Conservation (phyloP, 208 protist species). For the Trypanosoma avium region DNA sequence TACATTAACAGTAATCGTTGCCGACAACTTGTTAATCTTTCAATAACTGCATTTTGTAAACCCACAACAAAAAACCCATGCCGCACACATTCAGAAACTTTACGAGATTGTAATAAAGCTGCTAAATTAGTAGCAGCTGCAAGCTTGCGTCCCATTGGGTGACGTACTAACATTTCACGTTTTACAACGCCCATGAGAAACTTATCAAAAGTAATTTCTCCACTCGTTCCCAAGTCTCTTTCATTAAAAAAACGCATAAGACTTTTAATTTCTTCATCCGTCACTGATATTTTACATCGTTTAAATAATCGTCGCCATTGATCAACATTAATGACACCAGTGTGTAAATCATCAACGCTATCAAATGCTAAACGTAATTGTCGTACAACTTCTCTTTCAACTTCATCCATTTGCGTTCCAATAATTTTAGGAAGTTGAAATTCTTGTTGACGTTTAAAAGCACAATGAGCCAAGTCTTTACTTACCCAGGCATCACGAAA, state of each 20-base stretch:
- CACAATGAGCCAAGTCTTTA: constrained; percentile 64
- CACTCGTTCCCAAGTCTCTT: constrained; percentile 22
- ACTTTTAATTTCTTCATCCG: constrained; percentile 61
- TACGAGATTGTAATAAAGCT: constrained; percentile 67
- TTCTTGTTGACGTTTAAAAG: constrained; percentile 56
- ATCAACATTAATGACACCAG: constrained; percentile 67
- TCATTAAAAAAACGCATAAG: constrained; percentile 83
- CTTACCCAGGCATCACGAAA: constrained; percentile 87
- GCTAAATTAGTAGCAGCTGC: constrained; percentile 80
- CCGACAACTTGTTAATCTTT: constrained; percentile 56
- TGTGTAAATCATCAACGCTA: constrained; percentile 80
- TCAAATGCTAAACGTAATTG: constrained; percentile 85
- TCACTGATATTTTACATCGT: constrained; percentile 49
- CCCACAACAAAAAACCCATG: constrained; percentile 83
- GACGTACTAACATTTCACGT: constrained; percentile 77
- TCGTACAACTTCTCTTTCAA: constrained; percentile 74
- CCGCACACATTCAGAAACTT: constrained; percentile 75
- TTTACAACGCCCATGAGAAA: constrained; percentile 81
- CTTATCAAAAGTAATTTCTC: constrained; percentile 77
- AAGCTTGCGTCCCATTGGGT: constrained; percentile 79
- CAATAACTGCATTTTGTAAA: constrained; percentile 52
- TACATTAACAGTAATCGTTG: constrained; percentile 70
- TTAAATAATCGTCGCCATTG: constrained; percentile 73
- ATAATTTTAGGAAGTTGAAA: constrained; percentile 87
- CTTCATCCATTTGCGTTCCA: constrained; percentile 67